Base-by-base conservation (phyloP, 257 asterid genomes). In the Leptodermis oblonga region DNA sequence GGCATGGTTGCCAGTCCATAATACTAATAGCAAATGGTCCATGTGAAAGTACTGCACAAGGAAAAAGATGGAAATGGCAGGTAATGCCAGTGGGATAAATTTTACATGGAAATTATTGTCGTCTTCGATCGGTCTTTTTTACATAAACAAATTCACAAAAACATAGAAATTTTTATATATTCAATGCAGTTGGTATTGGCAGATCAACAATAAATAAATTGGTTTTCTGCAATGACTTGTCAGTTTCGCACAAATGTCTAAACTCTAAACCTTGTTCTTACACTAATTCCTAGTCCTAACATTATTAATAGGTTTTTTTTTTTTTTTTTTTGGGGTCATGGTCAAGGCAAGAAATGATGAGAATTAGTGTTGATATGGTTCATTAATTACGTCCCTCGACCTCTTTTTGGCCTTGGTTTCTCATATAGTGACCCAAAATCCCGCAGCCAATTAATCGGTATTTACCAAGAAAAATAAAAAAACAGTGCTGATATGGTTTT, bases 131-230 rank as follows among this genome's bases (percentile, higher is more conserved):
- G n/a, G n/a, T n/a, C n/a, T n/a, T n/a, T n/a, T n/a, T n/a, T n/a
- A n/a, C n/a, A n/a, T n/a, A n/a, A n/a, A n/a, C n/a, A n/a, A n/a
- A n/a, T n/a, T n/a, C n/a, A n/a, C n/a, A n/a, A 49, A 49, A 49
- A 49, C 3, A 0, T 22, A 26, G 37, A 51, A 69, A 71, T 70
- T 73, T 26, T 5, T 46, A 18, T n/a, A 0, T 64, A 76, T 81
- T 86, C 58, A 84, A 84, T 73, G 92, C 86, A 79, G 86, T 81
- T 70, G 91, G 82, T 81, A 75, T 75, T 68, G 87, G 82, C 86
- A 85, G 89, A 77, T 85, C 86, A 68, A 75, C 73, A 81, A 78
- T 83, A 81, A 79, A 73, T 82, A 71, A 73, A 62, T 70, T 69
- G 82, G 67, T 62, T 75, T 75, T 63, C 68, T 68, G 71, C 69